Evolutionary conservation across 2,329 filamentous ascomycete species (phyloP), one percentile per base, ranked within the genome.

Genomic region (Arthroderma uncinatum): DNA sequence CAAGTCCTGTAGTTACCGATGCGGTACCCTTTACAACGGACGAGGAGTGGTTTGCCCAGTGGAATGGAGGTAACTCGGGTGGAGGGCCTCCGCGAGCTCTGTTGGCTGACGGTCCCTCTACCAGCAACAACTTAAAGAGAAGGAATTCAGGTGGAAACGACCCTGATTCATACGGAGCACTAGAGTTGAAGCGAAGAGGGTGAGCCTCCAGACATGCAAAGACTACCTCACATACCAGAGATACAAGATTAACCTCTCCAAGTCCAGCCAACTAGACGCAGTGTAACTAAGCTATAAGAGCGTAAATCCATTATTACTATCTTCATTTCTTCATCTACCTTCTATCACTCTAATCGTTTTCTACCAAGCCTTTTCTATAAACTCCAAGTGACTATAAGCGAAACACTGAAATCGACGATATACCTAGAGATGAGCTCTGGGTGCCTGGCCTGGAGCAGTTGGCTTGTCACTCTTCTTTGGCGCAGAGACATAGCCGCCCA

Each of bases 401-500:
- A 42, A 42, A n/a, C n/a, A n/a, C n/a, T n/a, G n/a, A n/a, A n/a
- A n/a, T n/a, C n/a, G 16, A 37, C 36, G 30, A 33, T 4, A 12
- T 12, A n/a, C 44, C 14, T 25, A 39, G 9, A 39, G 25, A 39
- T 53, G 50, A 5, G 36, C 30, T 14, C 50, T 37, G 16, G 50
- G 50, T 8, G 50, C 44, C 33, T 44, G 50, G 36, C 40, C 64
- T 25, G 60, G 60, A 6, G 58, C 60, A 19, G 67, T 61, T 60
- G 69, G 60, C 57, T 58, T 62, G 52, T 71, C 66, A 50, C 73
- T 76, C 76, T 82, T 82, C 75, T 81, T 81, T 0, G 80, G 80
- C 23, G 80, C 80, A 56, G 75, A 74, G 57, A 74, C 64, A 64
- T 82, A 82, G 1, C 80, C 80, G n/a, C 77, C 81, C 61, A 75